These are phyloP conservation scores for Bryoglossum gracile DNA, from an alignment of 495 filamentous ascomycete genomes.

Conservation along the genomic window DNA sequence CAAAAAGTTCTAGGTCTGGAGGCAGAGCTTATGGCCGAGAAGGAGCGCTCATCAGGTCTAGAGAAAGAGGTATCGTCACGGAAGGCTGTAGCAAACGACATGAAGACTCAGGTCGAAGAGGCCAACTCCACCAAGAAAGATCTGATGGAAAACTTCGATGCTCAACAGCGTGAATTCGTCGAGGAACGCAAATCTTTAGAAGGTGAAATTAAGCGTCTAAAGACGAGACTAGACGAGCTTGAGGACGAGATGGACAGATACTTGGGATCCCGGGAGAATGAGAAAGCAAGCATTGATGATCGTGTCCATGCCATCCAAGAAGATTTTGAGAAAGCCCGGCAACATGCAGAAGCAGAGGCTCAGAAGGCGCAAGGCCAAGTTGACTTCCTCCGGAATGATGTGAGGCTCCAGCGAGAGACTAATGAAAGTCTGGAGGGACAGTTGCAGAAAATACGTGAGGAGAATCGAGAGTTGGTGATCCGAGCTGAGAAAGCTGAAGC, in stretches of 20 bases:
- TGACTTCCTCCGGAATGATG: conserved; percentile 49
- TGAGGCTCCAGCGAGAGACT: conserved; percentile 45
- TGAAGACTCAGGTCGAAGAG: conserved; percentile 69
- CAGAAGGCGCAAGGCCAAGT: conserved; percentile 49
- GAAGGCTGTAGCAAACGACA: conserved; percentile 53
- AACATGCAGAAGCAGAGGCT: conserved; percentile 48
- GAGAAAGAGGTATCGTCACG: conserved; percentile 56
- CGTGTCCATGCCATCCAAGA: conserved; percentile 59
- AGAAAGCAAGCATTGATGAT: conserved; percentile 59
- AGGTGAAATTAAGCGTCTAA: conserved; percentile 65
- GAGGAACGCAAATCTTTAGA: conserved; percentile 76
- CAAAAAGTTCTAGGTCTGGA: conserved; percentile 62
- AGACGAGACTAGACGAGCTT: conserved; percentile 70
- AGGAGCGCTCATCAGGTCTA: conserved; percentile 39
- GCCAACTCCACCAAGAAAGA: conserved; percentile 88
- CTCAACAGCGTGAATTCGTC: conserved; percentile 79
- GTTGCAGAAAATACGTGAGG: conserved; percentile 45
- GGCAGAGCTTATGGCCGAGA: conserved; percentile 59
- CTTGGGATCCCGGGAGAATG: conserved; percentile 74
- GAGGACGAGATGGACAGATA: conserved; percentile 86
- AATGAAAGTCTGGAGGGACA: conserved; percentile 46
- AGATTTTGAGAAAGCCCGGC: conserved; percentile 58
- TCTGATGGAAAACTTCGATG: conserved; percentile 88
- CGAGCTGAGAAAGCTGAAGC: conserved; percentile 28
- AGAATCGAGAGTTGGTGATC: conserved; percentile 36